Evolutionary conservation across 2,329 filamentous ascomycete genomes (phyloP).

Genomic region (Fusarium sp.): DNA sequence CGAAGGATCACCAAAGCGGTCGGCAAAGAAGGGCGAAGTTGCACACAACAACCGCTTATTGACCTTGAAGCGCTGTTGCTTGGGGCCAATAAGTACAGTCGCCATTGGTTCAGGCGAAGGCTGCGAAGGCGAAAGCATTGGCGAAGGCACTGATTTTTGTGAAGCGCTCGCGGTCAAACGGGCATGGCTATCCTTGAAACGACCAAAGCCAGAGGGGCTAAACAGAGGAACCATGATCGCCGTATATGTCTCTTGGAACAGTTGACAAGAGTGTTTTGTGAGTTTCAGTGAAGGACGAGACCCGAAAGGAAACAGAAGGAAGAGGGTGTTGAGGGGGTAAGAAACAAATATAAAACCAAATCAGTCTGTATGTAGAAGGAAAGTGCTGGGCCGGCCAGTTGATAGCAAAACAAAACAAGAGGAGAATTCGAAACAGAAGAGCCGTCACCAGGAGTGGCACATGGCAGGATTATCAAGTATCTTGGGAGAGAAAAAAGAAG

Average conservation of each 20-base stretch:
- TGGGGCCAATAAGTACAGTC: slow-evolving; percentile 55
- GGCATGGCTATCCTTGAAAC: slow-evolving; percentile 29
- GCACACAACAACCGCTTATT: slow-evolving; percentile 57
- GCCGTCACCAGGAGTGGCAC: slow-evolving; percentile 35
- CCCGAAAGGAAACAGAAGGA: slow-evolving; percentile 24
- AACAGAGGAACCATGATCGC: slow-evolving; percentile 38
- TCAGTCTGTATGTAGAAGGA: slow-evolving; percentile 14
- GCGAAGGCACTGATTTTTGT: slow-evolving; percentile 37
- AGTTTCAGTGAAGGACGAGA: slow-evolving; percentile 27
- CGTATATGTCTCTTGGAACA: slow-evolving; percentile 3
- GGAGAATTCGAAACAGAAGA: slow-evolving; percentile 36
- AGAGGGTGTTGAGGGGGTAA: slow-evolving; percentile 23
- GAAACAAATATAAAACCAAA: slow-evolving; percentile 28
- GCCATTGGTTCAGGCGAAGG: slow-evolving; percentile 40
- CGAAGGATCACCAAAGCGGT: slow-evolving; percentile 52
- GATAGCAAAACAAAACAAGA: slow-evolving; percentile 27
- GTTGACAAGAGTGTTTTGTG: slow-evolving; percentile 6
- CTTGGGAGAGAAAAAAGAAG: slow-evolving; percentile 18
- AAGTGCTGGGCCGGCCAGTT: slow-evolving; percentile 39
- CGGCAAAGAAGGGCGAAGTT: slow-evolving; percentile 58
- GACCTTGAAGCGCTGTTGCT: slow-evolving; percentile 53
- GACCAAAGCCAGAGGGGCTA: slow-evolving; percentile 35
- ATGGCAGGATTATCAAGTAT: slow-evolving; percentile 38
- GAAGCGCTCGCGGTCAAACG: slow-evolving; percentile 22
- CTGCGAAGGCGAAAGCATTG: slow-evolving; percentile 29